A percentile compares a stretch with the other conserved stretches of the same genome.
These are phyloP conservation scores for Diaporthe aspalathi DNA, from an alignment of 2,329 filamentous ascomycete species.

Conservation along the genomic window DNA sequence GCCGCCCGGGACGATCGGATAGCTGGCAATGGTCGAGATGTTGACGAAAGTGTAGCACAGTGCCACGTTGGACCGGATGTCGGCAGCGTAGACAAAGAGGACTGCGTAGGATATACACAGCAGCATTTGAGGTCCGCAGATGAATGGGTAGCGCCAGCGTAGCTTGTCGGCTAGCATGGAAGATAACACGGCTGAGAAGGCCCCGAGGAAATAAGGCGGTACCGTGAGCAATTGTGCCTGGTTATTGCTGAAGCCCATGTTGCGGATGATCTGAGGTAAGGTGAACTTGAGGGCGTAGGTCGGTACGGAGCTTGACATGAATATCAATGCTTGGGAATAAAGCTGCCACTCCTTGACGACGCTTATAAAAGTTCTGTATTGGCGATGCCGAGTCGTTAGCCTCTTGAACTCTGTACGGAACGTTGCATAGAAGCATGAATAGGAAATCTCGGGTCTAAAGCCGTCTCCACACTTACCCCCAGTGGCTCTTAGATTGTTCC, in stretches of 20 bases:
- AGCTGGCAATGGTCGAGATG: conserved; percentile 70
- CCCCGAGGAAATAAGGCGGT: conserved; percentile 60
- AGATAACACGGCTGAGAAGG: conserved; percentile 70
- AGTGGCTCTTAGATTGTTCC: background rate
- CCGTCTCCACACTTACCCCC: background rate
- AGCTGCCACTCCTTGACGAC: conserved; percentile 62
- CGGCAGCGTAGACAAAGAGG: conserved; percentile 64
- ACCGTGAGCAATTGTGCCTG: conserved; percentile 7
- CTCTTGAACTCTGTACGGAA: background rate
- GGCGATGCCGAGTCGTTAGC: background rate
- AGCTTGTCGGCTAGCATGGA: conserved; percentile 76
- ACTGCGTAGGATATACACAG: conserved; percentile 71
- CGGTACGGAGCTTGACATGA: conserved; percentile 56
- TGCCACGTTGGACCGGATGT: conserved; percentile 61
- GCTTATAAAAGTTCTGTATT: conserved; percentile 42
- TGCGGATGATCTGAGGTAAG: conserved; percentile 61
- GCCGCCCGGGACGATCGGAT: conserved; percentile 71
- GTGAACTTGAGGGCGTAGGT: conserved; percentile 42
- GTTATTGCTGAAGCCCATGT: conserved; percentile 63
- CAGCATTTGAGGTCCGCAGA: conserved; percentile 69
- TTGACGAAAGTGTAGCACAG: conserved; percentile 68
- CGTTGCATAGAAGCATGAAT: too few species aligned
- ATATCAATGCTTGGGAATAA: conserved; percentile 55
- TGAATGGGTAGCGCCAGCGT: conserved; percentile 72
- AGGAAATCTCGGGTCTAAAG: background rate